Evolutionary conservation across 805 yeast species (phyloP), one percentile per base, ranked within the genome.

Genomic region (Hanseniaspora pseudoguilliermondii): DNA sequence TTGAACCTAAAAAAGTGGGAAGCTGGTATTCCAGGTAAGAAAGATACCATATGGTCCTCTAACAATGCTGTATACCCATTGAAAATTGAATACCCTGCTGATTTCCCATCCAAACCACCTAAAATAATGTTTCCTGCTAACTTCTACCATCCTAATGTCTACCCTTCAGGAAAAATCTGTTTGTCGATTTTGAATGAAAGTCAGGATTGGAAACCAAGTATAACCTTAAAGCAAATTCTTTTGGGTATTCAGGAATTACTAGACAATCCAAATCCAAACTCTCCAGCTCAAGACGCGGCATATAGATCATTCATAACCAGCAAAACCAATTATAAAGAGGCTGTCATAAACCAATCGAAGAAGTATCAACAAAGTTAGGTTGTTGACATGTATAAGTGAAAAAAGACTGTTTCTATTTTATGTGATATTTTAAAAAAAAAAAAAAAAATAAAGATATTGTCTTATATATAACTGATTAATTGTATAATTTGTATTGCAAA

Each of bases 281-380:
- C 97, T 0, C 98, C 98, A 2, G 98, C 98, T 0, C 98, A 93
- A 71, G 93, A 88, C 61, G 95, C 95, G 3, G 97, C 98, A 1
- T 93, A 90, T 87, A 83, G 83, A 68, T 87, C 91, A 0, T 90
- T 80, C 65, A 78, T 79, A 20, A 81, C 80, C 65, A 86, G 88
- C 66, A 78, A 77, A 64, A 73, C 74, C 0, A 71, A 77, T 43
- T 93, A 93, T 67, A 87, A 83, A 57, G 80, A 79, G 67, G 84
- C 80, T 63, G 95, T 93, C 32, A 72, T 71, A 60, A 87, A 86
- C 60, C 97, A 93, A 71, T 88, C 93, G 8, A 77, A 78, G 65
- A 77, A 75, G 65, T 91, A 85, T 66, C 77, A 85, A 11, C 74
- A 71, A 39, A 18, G 20, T 15, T 39, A 39, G 11, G 15, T 32